A percentile compares a stretch with the other conserved stretches of the same genome.
Evolutionary conservation across 768 basidiomycete species (phyloP).

Genomic region (Hericium alpestre): DNA sequence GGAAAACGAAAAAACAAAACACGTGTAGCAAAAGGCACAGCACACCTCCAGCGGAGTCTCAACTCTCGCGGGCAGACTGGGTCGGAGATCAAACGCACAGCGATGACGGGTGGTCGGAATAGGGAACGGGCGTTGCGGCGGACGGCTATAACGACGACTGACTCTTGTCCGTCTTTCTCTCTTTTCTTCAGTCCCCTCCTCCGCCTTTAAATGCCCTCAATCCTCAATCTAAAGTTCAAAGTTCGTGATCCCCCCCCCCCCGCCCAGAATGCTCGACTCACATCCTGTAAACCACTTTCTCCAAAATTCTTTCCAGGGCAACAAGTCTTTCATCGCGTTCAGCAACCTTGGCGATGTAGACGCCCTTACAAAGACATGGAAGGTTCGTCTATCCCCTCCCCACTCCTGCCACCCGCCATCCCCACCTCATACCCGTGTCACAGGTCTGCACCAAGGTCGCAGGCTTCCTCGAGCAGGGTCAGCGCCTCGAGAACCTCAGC

Average conservation of each 20-base stretch:
- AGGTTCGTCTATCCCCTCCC: constrained; percentile 34
- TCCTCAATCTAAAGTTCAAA: constrained; percentile 83
- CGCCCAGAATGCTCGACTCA: constrained; percentile 4
- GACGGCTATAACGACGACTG: background rate
- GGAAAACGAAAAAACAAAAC: background rate
- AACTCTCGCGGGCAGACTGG: too few species aligned
- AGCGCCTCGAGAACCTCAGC: constrained; percentile 82
- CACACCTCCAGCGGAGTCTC: too few species aligned
- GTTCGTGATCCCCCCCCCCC: constrained; percentile 24
- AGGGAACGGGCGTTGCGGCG: too few species aligned
- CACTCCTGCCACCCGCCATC: constrained; percentile 1
- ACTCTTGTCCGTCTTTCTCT: background rate
- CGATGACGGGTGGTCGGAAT: too few species aligned
- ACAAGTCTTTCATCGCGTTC: constrained; percentile 92
- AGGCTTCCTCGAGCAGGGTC: constrained; percentile 82
- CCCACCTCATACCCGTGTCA: background rate
- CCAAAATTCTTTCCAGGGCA: constrained; percentile 41
- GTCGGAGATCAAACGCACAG: too few species aligned
- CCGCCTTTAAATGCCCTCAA: constrained; percentile 52
- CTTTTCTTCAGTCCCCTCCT: background rate
- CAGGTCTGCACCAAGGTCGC: constrained; percentile 88
- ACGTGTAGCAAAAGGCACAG: too few species aligned
- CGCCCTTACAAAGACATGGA: constrained; percentile 84
- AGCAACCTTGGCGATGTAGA: constrained; percentile 80
- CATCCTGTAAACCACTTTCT: constrained; percentile 13